These are phyloP conservation scores for Boletus subcaerulescens DNA, from an alignment of 768 basidiomycete genomes.

Conservation along the genomic window DNA sequence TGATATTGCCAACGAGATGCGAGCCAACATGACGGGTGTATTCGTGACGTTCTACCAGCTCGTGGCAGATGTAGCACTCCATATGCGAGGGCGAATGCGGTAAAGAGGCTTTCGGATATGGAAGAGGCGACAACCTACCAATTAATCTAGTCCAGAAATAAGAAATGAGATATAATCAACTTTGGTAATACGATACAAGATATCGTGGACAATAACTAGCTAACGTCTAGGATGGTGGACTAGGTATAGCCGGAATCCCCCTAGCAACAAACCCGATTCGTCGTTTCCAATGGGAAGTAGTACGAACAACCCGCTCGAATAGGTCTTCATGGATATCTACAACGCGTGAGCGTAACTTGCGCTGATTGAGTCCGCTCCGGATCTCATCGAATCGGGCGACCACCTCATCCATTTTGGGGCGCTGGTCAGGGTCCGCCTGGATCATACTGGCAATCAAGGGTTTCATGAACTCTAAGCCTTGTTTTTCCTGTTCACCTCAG, in stretches of 20 bases:
- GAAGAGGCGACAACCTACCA: not conserved
- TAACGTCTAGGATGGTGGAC: not conserved
- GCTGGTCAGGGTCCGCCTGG: conserved; percentile 30
- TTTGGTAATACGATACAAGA: too few relatives aligned
- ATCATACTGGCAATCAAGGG: conserved; percentile 36
- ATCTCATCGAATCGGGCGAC: conserved; percentile 19
- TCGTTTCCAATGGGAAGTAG: conserved; percentile 25
- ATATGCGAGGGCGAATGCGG: not conserved
- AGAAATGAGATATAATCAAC: too few relatives aligned
- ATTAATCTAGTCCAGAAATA: too few relatives aligned
- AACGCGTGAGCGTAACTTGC: conserved; percentile 30
- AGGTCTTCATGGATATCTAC: conserved; percentile 9
- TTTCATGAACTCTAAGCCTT: conserved; percentile 31
- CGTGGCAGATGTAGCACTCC: conserved; percentile 18
- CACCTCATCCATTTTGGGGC: conserved; percentile 39
- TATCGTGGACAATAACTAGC: too few relatives aligned
- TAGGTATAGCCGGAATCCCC: conserved; percentile 16
- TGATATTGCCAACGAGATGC: not conserved
- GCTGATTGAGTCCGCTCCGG: not conserved
- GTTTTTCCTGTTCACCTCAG: not conserved
- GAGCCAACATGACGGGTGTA: conserved; percentile 13
- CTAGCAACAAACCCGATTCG: conserved; percentile 13
- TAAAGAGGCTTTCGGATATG: not conserved
- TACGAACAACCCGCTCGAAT: conserved; percentile 11
- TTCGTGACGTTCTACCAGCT: conserved; percentile 8